A percentile compares a stretch with the other conserved stretches of the same genome.
Conservation (phyloP, 441 rosid genomes). For the Corymbia citriodora region DNA sequence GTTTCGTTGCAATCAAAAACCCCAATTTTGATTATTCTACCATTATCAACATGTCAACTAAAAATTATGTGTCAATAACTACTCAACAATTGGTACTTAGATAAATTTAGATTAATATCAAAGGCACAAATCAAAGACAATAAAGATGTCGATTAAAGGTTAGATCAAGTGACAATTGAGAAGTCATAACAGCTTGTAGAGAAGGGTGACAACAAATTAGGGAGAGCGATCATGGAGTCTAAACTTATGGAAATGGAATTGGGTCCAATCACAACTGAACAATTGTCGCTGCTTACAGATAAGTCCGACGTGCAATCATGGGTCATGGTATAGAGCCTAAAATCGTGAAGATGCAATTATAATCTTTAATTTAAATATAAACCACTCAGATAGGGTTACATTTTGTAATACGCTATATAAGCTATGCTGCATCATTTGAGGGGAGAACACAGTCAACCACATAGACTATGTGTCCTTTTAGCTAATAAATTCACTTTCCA, state of each 20-base stretch:
- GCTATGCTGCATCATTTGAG: not conserved
- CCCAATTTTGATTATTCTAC: no score
- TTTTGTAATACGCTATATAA: not conserved
- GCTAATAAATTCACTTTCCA: not conserved
- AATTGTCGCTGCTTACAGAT: not conserved
- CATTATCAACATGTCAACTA: no score
- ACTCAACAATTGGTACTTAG: not conserved
- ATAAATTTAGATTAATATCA: not conserved
- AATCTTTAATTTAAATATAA: not conserved
- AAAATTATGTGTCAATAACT: not conserved
- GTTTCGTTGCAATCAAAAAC: no score
- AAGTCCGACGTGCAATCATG: not conserved
- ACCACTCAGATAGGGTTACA: not conserved
- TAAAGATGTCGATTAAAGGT: not conserved
- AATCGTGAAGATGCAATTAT: not conserved
- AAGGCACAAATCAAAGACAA: not conserved
- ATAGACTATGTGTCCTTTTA: not conserved
- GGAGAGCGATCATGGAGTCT: not conserved
- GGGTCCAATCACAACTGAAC: not conserved
- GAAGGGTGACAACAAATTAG: not conserved
- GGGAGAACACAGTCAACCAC: not conserved
- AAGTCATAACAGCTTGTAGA: not conserved
- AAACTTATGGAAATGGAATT: not conserved
- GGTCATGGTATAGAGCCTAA: not conserved
- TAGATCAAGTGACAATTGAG: not conserved